Evolutionary conservation across 2,329 filamentous ascomycete genomes (phyloP).

Genomic region (Diaporthe sp.): DNA sequence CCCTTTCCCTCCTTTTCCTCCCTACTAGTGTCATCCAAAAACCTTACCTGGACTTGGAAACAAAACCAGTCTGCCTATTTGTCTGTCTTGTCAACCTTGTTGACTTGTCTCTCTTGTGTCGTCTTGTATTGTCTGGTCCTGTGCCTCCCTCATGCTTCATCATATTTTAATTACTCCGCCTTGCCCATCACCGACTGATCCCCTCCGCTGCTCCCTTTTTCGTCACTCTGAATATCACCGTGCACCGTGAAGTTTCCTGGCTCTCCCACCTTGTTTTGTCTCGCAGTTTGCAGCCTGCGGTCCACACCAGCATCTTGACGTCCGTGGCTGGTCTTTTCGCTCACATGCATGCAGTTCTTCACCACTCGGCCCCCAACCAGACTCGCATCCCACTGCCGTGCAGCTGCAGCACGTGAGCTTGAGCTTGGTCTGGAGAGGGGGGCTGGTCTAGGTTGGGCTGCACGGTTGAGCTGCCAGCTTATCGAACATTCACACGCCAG

Average conservation of each 20-base stretch:
- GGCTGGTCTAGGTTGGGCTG: background rate
- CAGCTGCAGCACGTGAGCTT: conserved; percentile 26
- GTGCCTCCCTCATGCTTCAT: background rate
- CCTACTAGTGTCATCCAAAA: conserved; percentile 11
- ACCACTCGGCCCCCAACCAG: conserved; percentile 1
- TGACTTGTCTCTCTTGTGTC: background rate
- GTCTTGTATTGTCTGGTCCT: background rate
- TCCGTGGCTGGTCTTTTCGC: background rate
- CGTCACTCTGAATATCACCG: background rate
- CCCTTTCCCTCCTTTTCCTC: background rate
- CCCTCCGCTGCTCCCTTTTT: background rate
- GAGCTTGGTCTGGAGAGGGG: background rate
- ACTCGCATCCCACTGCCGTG: conserved; percentile 17
- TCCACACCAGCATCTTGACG: background rate
- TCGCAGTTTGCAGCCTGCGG: background rate
- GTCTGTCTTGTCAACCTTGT: conserved; percentile 19
- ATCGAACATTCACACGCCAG: background rate
- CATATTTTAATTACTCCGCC: background rate
- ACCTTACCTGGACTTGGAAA: conserved; percentile 13
- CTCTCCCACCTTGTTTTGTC: background rate
- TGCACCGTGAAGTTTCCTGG: background rate
- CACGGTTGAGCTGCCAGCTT: background rate
- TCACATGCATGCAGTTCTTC: background rate
- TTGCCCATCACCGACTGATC: background rate
- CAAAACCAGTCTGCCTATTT: background rate